Evolutionary conservation across 139 green algal genomes (phyloP).

Genomic region (Zygnema cylindricum): DNA sequence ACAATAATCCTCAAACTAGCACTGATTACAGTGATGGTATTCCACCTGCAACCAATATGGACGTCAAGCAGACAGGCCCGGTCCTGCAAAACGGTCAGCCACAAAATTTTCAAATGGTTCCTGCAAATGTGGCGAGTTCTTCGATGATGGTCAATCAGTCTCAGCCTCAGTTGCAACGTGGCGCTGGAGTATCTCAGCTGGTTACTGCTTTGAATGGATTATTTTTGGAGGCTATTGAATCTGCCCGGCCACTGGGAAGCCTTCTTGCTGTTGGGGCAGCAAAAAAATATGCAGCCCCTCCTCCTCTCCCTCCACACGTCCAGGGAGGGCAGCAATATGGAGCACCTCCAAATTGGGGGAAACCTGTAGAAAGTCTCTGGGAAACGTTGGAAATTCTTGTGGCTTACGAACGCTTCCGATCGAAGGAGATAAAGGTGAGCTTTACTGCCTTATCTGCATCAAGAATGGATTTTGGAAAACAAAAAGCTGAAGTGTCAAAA

Average conservation of each 20-base stretch:
- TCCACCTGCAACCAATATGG: too few relatives aligned
- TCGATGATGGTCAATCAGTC: too few relatives aligned
- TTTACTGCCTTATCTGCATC: too few relatives aligned
- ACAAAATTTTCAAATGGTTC: background rate
- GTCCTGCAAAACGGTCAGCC: background rate
- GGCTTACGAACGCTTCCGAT: background rate
- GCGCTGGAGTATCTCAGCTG: background rate
- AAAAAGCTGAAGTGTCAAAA: too few relatives aligned
- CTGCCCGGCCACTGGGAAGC: background rate
- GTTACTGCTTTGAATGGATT: background rate
- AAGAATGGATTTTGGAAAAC: too few relatives aligned
- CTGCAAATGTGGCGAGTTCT: background rate
- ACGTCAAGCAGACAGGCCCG: background rate
- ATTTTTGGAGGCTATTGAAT: background rate
- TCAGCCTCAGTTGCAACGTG: background rate
- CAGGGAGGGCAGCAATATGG: background rate
- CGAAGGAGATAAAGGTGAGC: background rate
- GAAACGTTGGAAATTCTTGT: background rate
- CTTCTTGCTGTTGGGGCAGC: background rate
- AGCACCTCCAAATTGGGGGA: background rate
- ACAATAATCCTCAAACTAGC: background rate
- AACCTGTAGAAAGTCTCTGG: background rate
- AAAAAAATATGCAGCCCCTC: background rate
- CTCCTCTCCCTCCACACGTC: background rate
- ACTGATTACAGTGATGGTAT: too few relatives aligned